Conservation (phyloP, 192 early-diverging fungal genomes). For the Coemansia sp. region DNA sequence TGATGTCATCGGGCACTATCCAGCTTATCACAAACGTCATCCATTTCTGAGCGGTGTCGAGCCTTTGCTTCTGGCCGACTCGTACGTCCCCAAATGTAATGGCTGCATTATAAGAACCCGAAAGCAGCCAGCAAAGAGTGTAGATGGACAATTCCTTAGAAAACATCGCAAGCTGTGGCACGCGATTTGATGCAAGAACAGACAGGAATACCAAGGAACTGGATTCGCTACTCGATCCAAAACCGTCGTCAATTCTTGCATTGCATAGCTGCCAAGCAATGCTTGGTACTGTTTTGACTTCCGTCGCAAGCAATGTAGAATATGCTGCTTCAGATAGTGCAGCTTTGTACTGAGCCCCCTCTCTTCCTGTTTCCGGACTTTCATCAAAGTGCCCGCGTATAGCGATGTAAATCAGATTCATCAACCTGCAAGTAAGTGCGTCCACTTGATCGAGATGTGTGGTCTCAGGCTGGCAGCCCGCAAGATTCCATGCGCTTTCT, state of each 20-base stretch:
- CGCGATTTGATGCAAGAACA: constrained; percentile 3
- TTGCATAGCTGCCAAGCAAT: constrained; percentile 29
- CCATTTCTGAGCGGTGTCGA: constrained; percentile 13
- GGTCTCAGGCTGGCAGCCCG: not conserved
- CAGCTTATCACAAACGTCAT: constrained; percentile 14
- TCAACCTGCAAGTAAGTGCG: not conserved
- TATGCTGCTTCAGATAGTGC: not conserved
- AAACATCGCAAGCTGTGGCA: not conserved
- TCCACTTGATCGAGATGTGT: not conserved
- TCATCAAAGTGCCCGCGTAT: not conserved
- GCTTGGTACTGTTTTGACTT: not conserved
- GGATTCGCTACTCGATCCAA: not conserved
- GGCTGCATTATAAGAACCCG: constrained; percentile 2
- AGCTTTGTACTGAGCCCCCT: not conserved
- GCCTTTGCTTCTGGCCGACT: constrained; percentile 5
- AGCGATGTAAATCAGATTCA: not conserved
- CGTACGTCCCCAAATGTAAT: not conserved
- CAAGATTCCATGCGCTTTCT: constrained; percentile 32
- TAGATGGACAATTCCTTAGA: constrained; percentile 7
- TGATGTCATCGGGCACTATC: constrained; percentile 18
- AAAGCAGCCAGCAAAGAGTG: constrained; percentile 21
- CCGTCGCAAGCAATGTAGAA: not conserved
- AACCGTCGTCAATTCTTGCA: not conserved
- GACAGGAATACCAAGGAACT: constrained; percentile 8
- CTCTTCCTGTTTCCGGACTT: not conserved